phyloP scores from a whole-genome alignment of 2,329 filamentous ascomycete species.

The Penicillium nordicum region DNA sequence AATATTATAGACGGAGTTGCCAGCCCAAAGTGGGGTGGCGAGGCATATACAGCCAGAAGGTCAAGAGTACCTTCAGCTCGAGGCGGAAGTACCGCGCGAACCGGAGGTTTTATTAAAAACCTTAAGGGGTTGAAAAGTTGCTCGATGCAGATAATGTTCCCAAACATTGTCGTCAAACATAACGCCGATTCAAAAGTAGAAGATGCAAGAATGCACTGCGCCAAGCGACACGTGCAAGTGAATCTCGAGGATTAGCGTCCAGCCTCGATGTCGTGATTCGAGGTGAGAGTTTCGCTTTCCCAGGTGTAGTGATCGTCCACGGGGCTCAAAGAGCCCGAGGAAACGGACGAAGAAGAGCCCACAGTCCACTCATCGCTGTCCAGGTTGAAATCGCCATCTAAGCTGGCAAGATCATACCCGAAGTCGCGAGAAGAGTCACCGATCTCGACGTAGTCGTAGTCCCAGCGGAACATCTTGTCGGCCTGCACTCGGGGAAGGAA shows the following conservation, averaged over 20 bases:
- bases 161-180: slow-evolving; percentile 37
- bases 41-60: slow-evolving; percentile 40
- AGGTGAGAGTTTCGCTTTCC: slow-evolving; percentile 41
- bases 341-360: slow-evolving; percentile 74
- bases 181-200: slow-evolving; percentile 33
- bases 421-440: slow-evolving; percentile 60
- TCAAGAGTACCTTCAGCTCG: slow-evolving; percentile 21
- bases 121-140: slow-evolving; percentile 38
- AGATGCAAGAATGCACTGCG: slow-evolving; percentile 29
- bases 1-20: slow-evolving; percentile 39
- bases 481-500: slow-evolving; percentile 79
- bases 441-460: slow-evolving; percentile 88
- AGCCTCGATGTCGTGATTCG: slow-evolving; percentile 40
- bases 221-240: slow-evolving; percentile 23
- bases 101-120: slow-evolving; percentile 35
- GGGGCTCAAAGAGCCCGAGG: slow-evolving; percentile 61
- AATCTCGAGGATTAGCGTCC: slow-evolving; percentile 29
- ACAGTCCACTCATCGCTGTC: slow-evolving; percentile 89
- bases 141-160: slow-evolving; percentile 37
- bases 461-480: slow-evolving; percentile 87
- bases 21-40: slow-evolving; percentile 18
- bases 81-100: slow-evolving; percentile 22
- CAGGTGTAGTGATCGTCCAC: slow-evolving; percentile 56
- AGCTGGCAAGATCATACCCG: slow-evolving; percentile 55
- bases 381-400: slow-evolving; percentile 55